Percentiles rank a stretch among this genome's conserved stretches.
These are phyloP conservation scores for Salvia rosmarinus DNA, from an alignment of 257 asterid species.

Conservation along the genomic window DNA sequence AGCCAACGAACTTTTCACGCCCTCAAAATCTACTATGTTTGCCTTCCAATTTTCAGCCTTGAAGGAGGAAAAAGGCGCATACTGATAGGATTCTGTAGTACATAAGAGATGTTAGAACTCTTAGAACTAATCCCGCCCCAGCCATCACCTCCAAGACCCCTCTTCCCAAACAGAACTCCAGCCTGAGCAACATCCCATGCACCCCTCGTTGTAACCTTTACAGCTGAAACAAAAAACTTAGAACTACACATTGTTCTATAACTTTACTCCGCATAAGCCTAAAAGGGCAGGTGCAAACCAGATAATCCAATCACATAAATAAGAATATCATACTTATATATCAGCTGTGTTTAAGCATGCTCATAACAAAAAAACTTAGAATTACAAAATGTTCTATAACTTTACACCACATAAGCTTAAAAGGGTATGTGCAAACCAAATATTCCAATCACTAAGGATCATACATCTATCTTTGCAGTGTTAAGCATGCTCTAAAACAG, in stretches of 20 bases:
- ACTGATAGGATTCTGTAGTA: not conserved
- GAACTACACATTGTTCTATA: not conserved
- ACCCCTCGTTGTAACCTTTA: constrained; percentile 48
- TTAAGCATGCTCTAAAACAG: not conserved
- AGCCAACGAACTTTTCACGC: constrained; percentile 37
- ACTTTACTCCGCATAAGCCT: not conserved
- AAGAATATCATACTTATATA: not conserved
- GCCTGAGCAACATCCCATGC: constrained; percentile 44
- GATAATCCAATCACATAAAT: not conserved
- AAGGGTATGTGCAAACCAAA: no score
- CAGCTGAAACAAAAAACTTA: constrained; percentile 41
- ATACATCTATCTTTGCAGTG: no score
- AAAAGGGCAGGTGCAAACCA: not conserved
- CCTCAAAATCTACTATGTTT: constrained; percentile 38
- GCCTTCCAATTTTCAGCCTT: constrained; percentile 36
- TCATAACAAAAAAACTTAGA: no score
- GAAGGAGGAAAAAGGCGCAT: not conserved
- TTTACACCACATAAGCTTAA: no score
- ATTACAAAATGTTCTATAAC: no score
- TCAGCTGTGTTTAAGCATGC: not conserved
- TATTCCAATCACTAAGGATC: not conserved
- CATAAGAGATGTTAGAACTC: constrained; percentile 20
- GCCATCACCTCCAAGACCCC: constrained; percentile 29
- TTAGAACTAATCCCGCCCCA: constrained; percentile 22
- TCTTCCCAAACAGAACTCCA: constrained; percentile 40